These are phyloP conservation scores for Knoxdaviesia capensis DNA, from an alignment of 2,329 filamentous ascomycete species.

Conservation along the genomic window DNA sequence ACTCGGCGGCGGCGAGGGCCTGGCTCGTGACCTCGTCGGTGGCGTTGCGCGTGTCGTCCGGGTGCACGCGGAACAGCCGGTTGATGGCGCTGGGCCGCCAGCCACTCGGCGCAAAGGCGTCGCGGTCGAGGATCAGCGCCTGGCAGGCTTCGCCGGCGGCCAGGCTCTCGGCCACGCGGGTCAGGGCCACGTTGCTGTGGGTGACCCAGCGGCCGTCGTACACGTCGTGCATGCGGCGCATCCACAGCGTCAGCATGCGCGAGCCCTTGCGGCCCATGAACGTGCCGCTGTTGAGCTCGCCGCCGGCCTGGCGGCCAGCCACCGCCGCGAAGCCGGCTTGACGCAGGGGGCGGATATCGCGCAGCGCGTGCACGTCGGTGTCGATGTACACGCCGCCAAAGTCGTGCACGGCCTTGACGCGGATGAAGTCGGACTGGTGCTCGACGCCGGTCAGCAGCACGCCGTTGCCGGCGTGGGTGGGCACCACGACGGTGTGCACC, in stretches of 20 bases:
- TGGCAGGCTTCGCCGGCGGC: conserved; percentile 6
- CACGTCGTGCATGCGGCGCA: conserved; percentile 15
- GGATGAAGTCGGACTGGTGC: conserved; percentile 9
- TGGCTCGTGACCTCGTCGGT: too few species aligned
- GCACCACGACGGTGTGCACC: neutral
- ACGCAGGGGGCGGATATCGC: conserved; percentile 5
- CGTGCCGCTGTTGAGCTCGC: conserved; percentile 8
- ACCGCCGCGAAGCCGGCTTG: conserved; percentile 6
- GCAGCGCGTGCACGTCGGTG: conserved; percentile 7
- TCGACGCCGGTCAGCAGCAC: conserved; percentile 4
- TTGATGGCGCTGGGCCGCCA: conserved; percentile 5
- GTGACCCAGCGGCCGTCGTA: conserved; percentile 12
- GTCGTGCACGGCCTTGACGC: conserved; percentile 7
- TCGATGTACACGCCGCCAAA: conserved; percentile 8
- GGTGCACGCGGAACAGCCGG: conserved; percentile 6
- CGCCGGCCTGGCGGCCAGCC: conserved; percentile 5
- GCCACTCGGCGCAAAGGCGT: conserved; percentile 9
- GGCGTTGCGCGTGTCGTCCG: conserved; percentile 2
- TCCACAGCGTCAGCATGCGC: conserved; percentile 7
- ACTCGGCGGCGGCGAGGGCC: too few species aligned
- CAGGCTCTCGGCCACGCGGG: conserved; percentile 25
- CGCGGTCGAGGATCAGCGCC: conserved; percentile 9
- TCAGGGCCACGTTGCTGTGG: conserved; percentile 10
- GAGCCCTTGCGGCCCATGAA: conserved; percentile 8
- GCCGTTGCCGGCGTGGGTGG: conserved; percentile 5